Evolutionary conservation across 495 filamentous ascomycete genomes (phyloP).

Genomic region (Collariella sp.): DNA sequence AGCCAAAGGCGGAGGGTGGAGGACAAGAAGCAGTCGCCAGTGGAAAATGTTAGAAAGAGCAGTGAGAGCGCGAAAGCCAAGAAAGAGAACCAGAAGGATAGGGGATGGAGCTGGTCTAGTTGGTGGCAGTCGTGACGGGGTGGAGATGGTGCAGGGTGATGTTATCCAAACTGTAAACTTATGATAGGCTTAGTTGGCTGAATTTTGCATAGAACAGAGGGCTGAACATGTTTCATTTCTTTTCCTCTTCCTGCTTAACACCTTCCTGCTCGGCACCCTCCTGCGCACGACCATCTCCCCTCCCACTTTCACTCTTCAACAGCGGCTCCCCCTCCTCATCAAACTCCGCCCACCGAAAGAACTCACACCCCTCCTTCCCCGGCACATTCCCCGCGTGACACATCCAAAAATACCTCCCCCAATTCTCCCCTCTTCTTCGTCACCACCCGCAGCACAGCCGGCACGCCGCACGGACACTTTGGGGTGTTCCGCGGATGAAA

Average conservation of each 20-base stretch:
- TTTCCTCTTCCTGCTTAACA: not conserved
- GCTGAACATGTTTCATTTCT: not conserved
- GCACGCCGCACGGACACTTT: constrained; percentile 55
- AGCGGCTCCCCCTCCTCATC: constrained; percentile 68
- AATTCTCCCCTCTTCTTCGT: constrained; percentile 64
- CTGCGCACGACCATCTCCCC: no score
- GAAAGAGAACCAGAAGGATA: constrained; percentile 13
- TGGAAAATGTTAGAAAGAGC: not conserved
- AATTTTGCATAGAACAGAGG: not conserved
- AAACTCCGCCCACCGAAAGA: constrained; percentile 86
- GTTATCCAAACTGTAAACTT: not conserved
- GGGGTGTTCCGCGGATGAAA: constrained; percentile 66
- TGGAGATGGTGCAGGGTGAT: not conserved
- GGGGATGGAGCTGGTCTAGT: constrained; percentile 13
- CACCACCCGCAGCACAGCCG: constrained; percentile 68
- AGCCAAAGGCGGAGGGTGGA: not conserved
- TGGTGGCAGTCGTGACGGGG: constrained; percentile 15
- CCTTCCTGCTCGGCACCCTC: not conserved
- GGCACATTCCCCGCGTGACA: constrained; percentile 72
- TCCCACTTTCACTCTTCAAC: not conserved
- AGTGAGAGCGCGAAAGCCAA: constrained; percentile 1
- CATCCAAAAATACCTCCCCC: constrained; percentile 88
- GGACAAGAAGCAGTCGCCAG: not conserved
- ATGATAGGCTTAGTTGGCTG: not conserved
- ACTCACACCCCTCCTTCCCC: constrained; percentile 66